These are phyloP conservation scores for Moelleriella libera DNA, from an alignment of 2,329 filamentous ascomycete species.

Conservation along the genomic window DNA sequence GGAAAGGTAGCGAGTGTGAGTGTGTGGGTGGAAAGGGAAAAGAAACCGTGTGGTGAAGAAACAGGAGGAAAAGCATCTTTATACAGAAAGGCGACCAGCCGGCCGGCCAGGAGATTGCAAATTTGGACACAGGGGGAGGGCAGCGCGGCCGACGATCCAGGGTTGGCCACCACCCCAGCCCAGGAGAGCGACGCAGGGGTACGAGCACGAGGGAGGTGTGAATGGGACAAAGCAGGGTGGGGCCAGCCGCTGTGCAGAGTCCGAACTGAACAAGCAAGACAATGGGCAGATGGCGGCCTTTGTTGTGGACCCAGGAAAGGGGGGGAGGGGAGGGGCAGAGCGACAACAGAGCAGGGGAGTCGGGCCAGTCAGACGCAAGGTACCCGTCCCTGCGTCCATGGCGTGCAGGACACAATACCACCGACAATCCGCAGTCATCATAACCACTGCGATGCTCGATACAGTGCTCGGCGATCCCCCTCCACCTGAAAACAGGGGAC, in stretches of 20 bases:
- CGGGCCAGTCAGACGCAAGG: conserved; percentile 1
- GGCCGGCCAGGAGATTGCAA: conserved; percentile 5
- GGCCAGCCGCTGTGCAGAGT: neutral
- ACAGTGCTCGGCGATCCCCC: too few relatives aligned
- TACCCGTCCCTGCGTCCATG: conserved; percentile 1
- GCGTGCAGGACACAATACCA: neutral
- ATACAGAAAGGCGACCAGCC: conserved; percentile 20
- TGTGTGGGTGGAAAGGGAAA: conserved; percentile 29
- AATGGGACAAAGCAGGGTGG: neutral
- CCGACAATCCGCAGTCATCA: neutral
- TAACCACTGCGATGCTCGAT: neutral
- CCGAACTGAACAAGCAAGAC: neutral
- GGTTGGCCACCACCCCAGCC: neutral
- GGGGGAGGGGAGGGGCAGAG: neutral
- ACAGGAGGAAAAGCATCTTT: conserved; percentile 29
- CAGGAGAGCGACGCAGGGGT: neutral
- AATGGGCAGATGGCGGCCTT: neutral
- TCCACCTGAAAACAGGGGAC: too few relatives aligned
- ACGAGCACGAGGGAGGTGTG: neutral
- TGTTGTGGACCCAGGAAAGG: neutral
- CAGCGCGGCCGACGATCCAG: neutral
- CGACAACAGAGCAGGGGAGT: neutral
- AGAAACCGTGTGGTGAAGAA: conserved; percentile 5
- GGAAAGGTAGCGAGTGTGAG: conserved; percentile 24
- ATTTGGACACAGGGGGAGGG: conserved; percentile 7